phyloP scores from a whole-genome alignment of 495 filamentous ascomycete species.

The Pyrenula aspistea region DNA sequence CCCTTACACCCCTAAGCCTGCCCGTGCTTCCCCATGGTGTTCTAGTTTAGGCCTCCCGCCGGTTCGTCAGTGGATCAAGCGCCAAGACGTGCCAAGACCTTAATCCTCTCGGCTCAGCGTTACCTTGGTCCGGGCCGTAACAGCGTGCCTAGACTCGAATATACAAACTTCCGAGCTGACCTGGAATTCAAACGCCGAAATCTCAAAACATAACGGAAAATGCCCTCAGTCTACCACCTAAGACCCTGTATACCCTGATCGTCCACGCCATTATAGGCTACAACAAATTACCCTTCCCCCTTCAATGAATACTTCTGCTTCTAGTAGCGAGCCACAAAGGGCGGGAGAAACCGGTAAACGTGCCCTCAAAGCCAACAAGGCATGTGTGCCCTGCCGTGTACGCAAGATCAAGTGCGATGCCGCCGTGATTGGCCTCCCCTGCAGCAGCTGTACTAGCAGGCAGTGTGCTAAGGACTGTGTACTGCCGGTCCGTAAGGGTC shows the following conservation, averaged over 20 bases:
- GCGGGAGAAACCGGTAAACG: background rate
- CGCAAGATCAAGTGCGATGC: constrained; percentile 11
- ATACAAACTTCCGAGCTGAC: background rate
- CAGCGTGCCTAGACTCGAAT: background rate
- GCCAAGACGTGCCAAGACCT: too few species aligned
- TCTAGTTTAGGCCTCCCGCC: too few species aligned
- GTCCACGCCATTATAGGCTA: background rate
- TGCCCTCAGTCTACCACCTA: background rate
- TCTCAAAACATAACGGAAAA: background rate
- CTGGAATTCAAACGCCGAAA: background rate
- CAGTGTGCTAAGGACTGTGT: constrained; percentile 6
- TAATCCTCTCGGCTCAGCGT: too few species aligned
- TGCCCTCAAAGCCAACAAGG: constrained; percentile 1
- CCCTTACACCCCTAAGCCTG: too few species aligned
- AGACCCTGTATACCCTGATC: background rate
- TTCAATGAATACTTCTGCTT: background rate
- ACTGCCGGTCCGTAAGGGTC: constrained; percentile 6
- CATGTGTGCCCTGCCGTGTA: constrained; percentile 2
- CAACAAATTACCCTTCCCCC: background rate
- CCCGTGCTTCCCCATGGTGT: too few species aligned
- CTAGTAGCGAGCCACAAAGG: background rate
- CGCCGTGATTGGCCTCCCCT: constrained; percentile 6
- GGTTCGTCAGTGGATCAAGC: too few species aligned
- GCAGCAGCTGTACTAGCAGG: constrained; percentile 6
- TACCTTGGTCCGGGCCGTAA: too few species aligned